These are phyloP conservation scores for Fusarium sp. DNA, from an alignment of 2,329 filamentous ascomycete genomes.

Conservation along the genomic window DNA sequence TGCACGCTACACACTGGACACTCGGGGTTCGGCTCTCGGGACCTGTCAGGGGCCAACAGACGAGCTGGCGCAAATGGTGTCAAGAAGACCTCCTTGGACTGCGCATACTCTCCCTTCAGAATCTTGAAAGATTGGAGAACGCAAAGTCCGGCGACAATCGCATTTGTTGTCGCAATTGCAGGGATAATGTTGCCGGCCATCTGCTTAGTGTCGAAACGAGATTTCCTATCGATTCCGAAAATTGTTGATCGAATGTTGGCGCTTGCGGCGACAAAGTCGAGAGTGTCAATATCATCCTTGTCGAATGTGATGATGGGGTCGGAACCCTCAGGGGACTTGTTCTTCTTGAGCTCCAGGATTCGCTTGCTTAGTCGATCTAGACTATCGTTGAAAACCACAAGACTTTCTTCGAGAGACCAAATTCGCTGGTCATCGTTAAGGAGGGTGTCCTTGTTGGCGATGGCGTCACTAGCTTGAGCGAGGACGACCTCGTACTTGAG, in stretches of 20 bases:
- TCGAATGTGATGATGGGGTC: constrained; percentile 85
- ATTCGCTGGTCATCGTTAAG: constrained; percentile 76
- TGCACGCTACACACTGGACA: constrained; percentile 87
- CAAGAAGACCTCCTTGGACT: constrained; percentile 87
- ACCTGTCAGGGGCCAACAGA: constrained; percentile 68
- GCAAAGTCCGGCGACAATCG: constrained; percentile 92
- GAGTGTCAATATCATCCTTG: constrained; percentile 94
- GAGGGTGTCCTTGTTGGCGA: constrained; percentile 66
- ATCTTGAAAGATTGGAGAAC: constrained; percentile 95
- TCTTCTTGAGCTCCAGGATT: constrained; percentile 71
- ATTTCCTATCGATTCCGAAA: constrained; percentile 90
- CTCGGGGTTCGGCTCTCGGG: constrained; percentile 77
- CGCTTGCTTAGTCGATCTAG: constrained; percentile 81
- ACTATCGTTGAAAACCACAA: constrained; percentile 88
- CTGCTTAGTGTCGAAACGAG: constrained; percentile 97
- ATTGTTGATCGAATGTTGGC: constrained; percentile 89
- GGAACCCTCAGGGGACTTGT: constrained; percentile 60
- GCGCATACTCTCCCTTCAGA: constrained; percentile 76
- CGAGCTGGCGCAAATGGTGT: constrained; percentile 73
- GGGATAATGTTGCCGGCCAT: constrained; percentile 99
- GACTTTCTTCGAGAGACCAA: constrained; percentile 88
- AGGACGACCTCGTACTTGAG: constrained; percentile 76
- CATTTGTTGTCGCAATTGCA: constrained; percentile 97
- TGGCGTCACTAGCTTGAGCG: constrained; percentile 61
- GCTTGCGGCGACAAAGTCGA: constrained; percentile 92